Evolutionary conservation across 2,329 filamentous ascomycete genomes (phyloP).

Genomic region (Alternaria angustiovoidea): DNA sequence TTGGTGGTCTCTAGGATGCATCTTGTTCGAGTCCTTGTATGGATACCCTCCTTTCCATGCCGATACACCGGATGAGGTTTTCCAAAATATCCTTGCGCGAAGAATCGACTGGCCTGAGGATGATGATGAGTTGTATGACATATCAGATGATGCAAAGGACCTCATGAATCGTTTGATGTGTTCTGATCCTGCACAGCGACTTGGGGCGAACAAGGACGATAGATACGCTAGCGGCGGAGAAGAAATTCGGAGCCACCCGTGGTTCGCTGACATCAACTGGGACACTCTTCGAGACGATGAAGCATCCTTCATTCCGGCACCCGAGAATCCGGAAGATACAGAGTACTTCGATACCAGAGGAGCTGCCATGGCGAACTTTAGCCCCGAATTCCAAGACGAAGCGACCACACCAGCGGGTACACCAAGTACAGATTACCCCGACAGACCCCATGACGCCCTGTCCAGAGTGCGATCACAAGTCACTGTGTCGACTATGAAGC

Average conservation of each 20-base stretch:
- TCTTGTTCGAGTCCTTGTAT: slow-evolving; percentile 94
- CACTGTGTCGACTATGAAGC: slow-evolving; percentile 80
- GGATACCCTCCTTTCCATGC: slow-evolving; percentile 95
- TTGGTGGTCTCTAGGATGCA: slow-evolving; percentile 99
- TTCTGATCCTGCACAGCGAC: slow-evolving; percentile 78
- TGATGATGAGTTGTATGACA: slow-evolving; percentile 73
- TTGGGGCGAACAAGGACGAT: slow-evolving; percentile 86
- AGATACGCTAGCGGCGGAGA: slow-evolving; percentile 84
- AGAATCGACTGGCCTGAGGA: slow-evolving; percentile 93
- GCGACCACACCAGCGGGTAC: slow-evolving; percentile 74
- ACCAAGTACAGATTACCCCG: slow-evolving; percentile 78
- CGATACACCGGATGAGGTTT: slow-evolving; percentile 87
- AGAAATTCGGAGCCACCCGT: slow-evolving; percentile 87
- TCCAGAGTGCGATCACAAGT: slow-evolving; percentile 88
- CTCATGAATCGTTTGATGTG: slow-evolving; percentile 93
- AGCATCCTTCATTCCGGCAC: slow-evolving; percentile 91
- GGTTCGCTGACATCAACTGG: slow-evolving; percentile 91
- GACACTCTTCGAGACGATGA: slow-evolving; percentile 91
- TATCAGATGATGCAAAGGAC: slow-evolving; percentile 89
- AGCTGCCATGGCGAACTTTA: slow-evolving; percentile 89
- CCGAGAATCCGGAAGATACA: slow-evolving; percentile 94
- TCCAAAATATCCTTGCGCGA: slow-evolving; percentile 92
- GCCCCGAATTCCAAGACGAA: slow-evolving; percentile 93
- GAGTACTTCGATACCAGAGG: slow-evolving; percentile 96
- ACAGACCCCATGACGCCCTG: slow-evolving; percentile 92